Conservation (phyloP, 2,329 filamentous ascomycete species). For the Bertia moriformis region DNA sequence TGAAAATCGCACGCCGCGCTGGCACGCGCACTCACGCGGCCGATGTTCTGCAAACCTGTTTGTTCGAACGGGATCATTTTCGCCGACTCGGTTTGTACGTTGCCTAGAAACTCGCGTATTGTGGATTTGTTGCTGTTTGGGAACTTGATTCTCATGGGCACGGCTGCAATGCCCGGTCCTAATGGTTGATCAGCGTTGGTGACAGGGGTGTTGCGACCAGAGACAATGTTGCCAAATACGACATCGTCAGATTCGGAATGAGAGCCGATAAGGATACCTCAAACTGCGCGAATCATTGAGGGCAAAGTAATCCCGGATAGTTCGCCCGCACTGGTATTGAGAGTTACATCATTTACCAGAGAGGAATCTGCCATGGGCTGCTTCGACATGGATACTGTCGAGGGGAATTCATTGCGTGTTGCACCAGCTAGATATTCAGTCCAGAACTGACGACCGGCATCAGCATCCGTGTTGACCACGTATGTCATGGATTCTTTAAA, state of each 20-base stretch:
- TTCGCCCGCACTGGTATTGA: not conserved
- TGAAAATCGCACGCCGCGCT: slow-evolving; percentile 39
- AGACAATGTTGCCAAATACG: slow-evolving; percentile 43
- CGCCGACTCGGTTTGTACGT: slow-evolving; percentile 39
- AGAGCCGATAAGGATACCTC: slow-evolving; percentile 36
- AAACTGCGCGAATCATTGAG: slow-evolving; percentile 41
- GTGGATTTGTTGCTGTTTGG: slow-evolving; percentile 27
- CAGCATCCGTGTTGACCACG: not conserved
- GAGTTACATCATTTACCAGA: not conserved
- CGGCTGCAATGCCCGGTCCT: slow-evolving; percentile 26
- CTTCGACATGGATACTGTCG: not conserved
- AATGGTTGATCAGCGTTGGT: slow-evolving; percentile 23
- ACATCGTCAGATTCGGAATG: slow-evolving; percentile 37
- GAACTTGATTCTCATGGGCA: slow-evolving; percentile 36
- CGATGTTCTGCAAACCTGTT: slow-evolving; percentile 44
- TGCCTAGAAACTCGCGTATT: too few relatives aligned
- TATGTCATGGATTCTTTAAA: not conserved
- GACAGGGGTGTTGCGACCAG: slow-evolving; percentile 31
- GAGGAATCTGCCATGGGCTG: not conserved
- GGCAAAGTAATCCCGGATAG: slow-evolving; percentile 28
- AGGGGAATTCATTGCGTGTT: not conserved
- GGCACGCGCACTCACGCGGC: slow-evolving; percentile 36
- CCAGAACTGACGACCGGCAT: not conserved
- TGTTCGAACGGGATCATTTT: slow-evolving; percentile 51
- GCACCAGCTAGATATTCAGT: not conserved